These are phyloP conservation scores for Actinomortierella wolfii DNA, from an alignment of 371 early-diverging fungal genomes.

Conservation along the genomic window DNA sequence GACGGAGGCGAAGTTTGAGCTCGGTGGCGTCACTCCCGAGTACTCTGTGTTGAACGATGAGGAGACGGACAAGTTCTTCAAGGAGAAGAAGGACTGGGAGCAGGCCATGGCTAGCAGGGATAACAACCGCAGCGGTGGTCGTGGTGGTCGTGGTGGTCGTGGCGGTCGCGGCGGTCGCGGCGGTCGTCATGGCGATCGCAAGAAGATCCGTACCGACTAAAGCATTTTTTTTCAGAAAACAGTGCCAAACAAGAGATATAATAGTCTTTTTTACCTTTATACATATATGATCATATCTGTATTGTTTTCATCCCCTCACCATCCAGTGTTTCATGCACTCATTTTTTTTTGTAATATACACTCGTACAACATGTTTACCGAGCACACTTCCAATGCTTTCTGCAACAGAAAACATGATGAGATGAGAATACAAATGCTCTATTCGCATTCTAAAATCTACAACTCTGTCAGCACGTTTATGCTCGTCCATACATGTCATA, in stretches of 20 bases:
- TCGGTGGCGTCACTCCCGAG: conserved; percentile 46
- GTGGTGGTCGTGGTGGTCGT: conserved; percentile 38
- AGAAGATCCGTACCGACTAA: conserved; percentile 35
- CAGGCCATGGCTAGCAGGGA: conserved; percentile 21
- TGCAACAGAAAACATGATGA: too few species aligned
- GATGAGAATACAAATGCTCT: too few species aligned
- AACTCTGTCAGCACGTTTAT: too few species aligned
- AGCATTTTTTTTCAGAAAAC: neutral
- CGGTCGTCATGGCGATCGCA: conserved; percentile 36
- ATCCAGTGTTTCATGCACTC: too few species aligned
- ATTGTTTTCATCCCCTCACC: too few species aligned
- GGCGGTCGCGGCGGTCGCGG: conserved; percentile 41
- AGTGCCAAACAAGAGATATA: too few species aligned
- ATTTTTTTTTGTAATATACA: too few species aligned
- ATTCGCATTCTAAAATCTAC: too few species aligned
- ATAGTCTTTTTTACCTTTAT: too few species aligned
- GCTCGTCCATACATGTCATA: conserved; percentile 24
- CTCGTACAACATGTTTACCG: too few species aligned
- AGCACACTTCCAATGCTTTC: too few species aligned
- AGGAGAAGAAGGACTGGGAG: conserved; percentile 44
- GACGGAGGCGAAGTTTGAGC: conserved; percentile 27
- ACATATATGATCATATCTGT: too few species aligned
- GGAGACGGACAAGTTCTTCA: conserved; percentile 45
- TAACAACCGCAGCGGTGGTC: conserved; percentile 24
- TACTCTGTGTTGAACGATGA: conserved; percentile 40